These are phyloP conservation scores for Dactylonectria macrodidyma DNA, from an alignment of 2,329 filamentous ascomycete species.

Conservation along the genomic window DNA sequence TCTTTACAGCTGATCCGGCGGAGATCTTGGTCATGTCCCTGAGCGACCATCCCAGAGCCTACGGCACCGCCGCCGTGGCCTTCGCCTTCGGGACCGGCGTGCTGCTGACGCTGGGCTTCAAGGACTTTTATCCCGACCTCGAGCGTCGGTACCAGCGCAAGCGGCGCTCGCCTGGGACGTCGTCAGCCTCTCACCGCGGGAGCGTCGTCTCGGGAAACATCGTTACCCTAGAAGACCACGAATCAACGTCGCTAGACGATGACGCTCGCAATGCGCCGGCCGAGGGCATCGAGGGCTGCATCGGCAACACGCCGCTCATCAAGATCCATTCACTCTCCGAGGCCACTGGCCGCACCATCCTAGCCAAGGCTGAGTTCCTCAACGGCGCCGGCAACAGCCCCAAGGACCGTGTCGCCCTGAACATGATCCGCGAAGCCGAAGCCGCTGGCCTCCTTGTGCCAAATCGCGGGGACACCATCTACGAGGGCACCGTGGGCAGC, in stretches of 20 bases:
- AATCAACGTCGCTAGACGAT: conserved; percentile 51
- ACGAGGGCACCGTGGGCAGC: conserved; percentile 96
- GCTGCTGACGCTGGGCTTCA: conserved; percentile 81
- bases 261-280: conserved; percentile 62
- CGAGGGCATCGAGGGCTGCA: conserved; percentile 90
- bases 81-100: conserved; percentile 85
- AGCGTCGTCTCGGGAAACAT: conserved; percentile 64
- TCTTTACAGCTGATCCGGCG: neutral
- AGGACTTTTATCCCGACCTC: conserved; percentile 84
- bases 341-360: conserved; percentile 88
- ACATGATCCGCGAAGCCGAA: conserved; percentile 90
- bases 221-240: conserved; percentile 70
- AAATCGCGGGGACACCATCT: conserved; percentile 91
- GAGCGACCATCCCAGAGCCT: conserved; percentile 73
- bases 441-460: conserved; percentile 81
- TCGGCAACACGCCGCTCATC: conserved; percentile 93
- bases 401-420: conserved; percentile 94
- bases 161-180: conserved; percentile 44
- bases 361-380: conserved; percentile 96
- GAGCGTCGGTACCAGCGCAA: conserved; percentile 73
- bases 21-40: conserved; percentile 64
- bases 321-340: conserved; percentile 88
- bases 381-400: conserved; percentile 95
- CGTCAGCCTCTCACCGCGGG: conserved; percentile 52
- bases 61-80: conserved; percentile 76